Base-by-base conservation (phyloP, 768 basidiomycete genomes). In the Tricholoma saponaceum region DNA sequence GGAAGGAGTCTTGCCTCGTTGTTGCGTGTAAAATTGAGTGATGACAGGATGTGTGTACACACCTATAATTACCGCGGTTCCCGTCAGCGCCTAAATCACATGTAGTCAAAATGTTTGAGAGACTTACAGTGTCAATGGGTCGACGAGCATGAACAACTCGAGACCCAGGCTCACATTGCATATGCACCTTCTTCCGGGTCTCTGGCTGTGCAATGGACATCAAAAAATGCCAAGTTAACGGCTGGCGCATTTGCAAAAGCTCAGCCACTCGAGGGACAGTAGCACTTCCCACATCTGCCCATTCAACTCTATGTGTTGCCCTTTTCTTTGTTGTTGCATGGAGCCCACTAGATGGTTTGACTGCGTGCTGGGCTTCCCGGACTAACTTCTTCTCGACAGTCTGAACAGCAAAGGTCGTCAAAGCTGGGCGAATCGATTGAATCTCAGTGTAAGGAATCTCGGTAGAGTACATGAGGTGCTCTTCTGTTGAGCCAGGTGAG, bases 1-100 rank as follows among this genome's bases (percentile, higher is more conserved):
- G 67, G 65, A 2, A 70, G 58, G 0, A 64, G 55, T 14, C 61
- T 58, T 5, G 66, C 66, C n/a, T 61, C 49, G 9, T 55, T 57
- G 35, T 60, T 67, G 16, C 57, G 62, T 37, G 49, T 58, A 32
- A 60, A 60, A 50, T 58, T 54, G 1, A 62, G 46, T 0, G 55
- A 25, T 10, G 55, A 25, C 6, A 67, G 56, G 1, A 57, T 28
- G 51, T 65, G 60, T 2, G 47, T 58, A 23, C 49, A 56, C 12
- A 61, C 55, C 60, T 59, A 25, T 47, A 47, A 47, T 14, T 9
- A 14, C 26, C 10, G n/a, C 25, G 44, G 23, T 46, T n/a, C n/a
- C n/a, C n/a, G 44, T 46, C 44, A 46, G 44, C 2, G 13, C 3
- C 22, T 46, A 13, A 23, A 46, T n/a, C n/a, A n/a, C n/a, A n/a